Conservation (phyloP, 2,329 filamentous ascomycete genomes). For the Xylaria sp. region DNA sequence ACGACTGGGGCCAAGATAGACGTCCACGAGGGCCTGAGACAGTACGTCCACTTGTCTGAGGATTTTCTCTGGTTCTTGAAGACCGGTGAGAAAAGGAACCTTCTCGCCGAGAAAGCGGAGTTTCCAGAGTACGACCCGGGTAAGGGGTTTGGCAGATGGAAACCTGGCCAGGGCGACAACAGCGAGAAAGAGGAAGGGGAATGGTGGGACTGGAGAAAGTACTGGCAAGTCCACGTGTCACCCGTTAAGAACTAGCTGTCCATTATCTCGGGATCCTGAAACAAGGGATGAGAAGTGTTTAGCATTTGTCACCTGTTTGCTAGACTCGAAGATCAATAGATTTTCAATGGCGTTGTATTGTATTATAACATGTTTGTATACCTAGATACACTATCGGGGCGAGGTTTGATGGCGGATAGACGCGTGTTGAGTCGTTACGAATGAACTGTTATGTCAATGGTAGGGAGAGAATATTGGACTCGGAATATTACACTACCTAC, state of each 20-base stretch:
- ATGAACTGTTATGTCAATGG: not conserved
- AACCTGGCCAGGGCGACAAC: conserved; percentile 49
- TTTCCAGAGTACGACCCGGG: conserved; percentile 56
- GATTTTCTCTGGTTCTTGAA: conserved; percentile 66
- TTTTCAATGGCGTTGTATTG: conserved; percentile 6
- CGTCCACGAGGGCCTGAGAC: conserved; percentile 64
- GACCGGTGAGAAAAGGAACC: conserved; percentile 55
- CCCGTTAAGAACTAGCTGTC: conserved; percentile 25
- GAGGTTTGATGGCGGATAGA: not conserved
- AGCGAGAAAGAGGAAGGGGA: conserved; percentile 44
- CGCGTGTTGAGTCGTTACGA: not conserved
- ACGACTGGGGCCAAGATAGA: conserved; percentile 71
- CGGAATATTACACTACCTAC: not conserved
- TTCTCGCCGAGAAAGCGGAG: conserved; percentile 62
- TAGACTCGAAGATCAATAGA: not conserved
- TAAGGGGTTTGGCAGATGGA: conserved; percentile 49
- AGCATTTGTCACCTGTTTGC: not conserved
- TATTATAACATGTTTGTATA: conserved; percentile 8
- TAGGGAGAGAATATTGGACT: not conserved
- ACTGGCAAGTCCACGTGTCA: conserved; percentile 50
- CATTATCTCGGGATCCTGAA: not conserved
- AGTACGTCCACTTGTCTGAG: conserved; percentile 69
- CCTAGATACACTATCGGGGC: not conserved
- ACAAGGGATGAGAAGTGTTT: not conserved
- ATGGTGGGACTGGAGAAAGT: conserved; percentile 56